Base-by-base conservation (phyloP, 768 basidiomycete genomes). In the Amanita exitialis region DNA sequence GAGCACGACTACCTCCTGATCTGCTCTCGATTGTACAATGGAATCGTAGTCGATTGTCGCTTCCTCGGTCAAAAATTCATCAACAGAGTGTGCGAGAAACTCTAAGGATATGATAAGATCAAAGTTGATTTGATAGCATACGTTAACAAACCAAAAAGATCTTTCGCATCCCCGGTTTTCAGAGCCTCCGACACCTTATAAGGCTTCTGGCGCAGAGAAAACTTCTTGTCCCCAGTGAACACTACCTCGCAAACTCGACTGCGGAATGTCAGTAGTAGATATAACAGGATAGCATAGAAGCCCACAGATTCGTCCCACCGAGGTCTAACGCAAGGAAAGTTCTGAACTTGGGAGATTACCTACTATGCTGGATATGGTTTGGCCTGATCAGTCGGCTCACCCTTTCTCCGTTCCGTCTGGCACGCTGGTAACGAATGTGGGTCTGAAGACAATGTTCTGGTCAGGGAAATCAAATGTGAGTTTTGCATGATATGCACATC, bases 271-370 rank as follows among this genome's bases (percentile, higher is more conserved):
- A 49, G 35, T 7, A 13, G 36, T 15, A 13, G 12, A 13, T 18
- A 21, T 13, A 16, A 10, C n/a, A 16, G 6, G 30, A 36, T 20
- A 12, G 9, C 28, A 16, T 7, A 21, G 27, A 21, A n/a, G 25
- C 87, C 64, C 67, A 96, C 88, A 99, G 77, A 64, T 99, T 99
- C 20, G 96, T 99, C 51, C 96, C 96, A 36, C 96, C 96, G 16
- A 99, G 79, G 71, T 99, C 95, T 16, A 98, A 76, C 3, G 96
- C 94, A 48, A 98, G 80, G 68, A 96, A 99, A 5, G 92, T 95
- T 41, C 93, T 96, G 59, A 44, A 46, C 46, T 52, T 48, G 30
- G 41, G 27, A 23, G 10, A 49, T 30, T 18, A 44, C 37, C 43
- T 39, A 36, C 28, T 53, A 32, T 52, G 27, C 44, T 45, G 27